These are phyloP conservation scores for Orbilia blumenaviensis DNA, from an alignment of 2,329 filamentous ascomycete species.

Conservation along the genomic window DNA sequence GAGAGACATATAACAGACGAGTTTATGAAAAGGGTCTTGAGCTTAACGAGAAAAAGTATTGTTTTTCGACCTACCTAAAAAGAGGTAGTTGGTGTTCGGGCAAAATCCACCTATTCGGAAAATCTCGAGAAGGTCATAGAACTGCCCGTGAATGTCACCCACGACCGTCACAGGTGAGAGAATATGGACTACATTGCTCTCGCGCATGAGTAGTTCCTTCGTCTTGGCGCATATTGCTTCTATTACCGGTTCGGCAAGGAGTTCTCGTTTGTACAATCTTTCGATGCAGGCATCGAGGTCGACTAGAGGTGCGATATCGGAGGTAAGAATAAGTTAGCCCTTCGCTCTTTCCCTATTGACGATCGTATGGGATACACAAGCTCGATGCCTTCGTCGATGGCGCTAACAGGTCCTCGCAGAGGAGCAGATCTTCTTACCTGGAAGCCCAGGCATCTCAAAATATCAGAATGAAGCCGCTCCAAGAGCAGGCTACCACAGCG, in stretches of 20 bases:
- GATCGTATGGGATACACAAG: not conserved
- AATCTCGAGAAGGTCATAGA: constrained; percentile 98
- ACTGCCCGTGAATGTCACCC: constrained; percentile 97
- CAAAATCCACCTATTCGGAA: constrained; percentile 98
- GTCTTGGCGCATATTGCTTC: constrained; percentile 99
- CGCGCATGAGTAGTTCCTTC: constrained; percentile 98
- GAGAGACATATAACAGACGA: constrained; percentile 27
- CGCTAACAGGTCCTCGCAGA: not conserved
- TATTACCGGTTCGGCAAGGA: constrained; percentile 95
- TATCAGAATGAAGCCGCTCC: constrained; percentile 38
- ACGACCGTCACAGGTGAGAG: constrained; percentile 95
- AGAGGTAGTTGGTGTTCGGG: constrained; percentile 97
- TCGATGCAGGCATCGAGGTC: constrained; percentile 98
- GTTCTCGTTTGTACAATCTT: constrained; percentile 94
- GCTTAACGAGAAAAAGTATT: constrained; percentile 23
- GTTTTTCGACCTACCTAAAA: constrained; percentile 73
- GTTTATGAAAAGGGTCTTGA: constrained; percentile 6
- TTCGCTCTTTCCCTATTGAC: constrained; percentile 21
- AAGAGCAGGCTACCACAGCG: constrained; percentile 37
- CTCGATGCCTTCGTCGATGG: not conserved
- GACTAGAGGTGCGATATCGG: constrained; percentile 64
- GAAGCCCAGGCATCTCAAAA: constrained; percentile 63
- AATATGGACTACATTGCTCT: constrained; percentile 99
- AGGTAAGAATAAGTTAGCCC: constrained; percentile 64
- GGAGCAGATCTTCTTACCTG: constrained; percentile 60